Percentiles rank a stretch among this genome's conserved stretches.
These are phyloP conservation scores for Penicillium verrucosum DNA, from an alignment of 2,329 filamentous ascomycete genomes.

Conservation along the genomic window DNA sequence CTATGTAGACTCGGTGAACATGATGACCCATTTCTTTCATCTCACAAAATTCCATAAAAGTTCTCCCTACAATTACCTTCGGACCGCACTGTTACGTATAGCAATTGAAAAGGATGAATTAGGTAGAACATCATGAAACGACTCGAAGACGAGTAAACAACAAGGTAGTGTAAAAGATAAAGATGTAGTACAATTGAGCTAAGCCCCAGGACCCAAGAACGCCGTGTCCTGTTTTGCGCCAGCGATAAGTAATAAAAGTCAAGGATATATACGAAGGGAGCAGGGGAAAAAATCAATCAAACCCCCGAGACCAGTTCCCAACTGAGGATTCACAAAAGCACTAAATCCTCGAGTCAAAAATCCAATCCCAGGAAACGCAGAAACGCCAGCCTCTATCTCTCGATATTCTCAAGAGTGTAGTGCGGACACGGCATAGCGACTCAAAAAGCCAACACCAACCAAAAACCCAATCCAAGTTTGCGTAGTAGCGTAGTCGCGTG, in stretches of 20 bases:
- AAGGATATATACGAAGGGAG: conserved; percentile 14
- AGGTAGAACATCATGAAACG: not conserved
- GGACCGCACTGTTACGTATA: too few species aligned
- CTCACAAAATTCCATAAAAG: not conserved
- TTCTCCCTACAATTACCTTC: too few species aligned
- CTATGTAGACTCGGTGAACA: too few species aligned
- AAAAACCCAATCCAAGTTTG: not conserved
- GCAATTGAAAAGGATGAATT: not conserved
- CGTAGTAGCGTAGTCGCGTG: not conserved
- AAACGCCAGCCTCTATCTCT: not conserved
- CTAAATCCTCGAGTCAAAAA: not conserved
- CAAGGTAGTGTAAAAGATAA: not conserved
- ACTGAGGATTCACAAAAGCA: not conserved
- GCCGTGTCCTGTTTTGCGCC: conserved; percentile 14
- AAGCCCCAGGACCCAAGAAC: conserved; percentile 6
- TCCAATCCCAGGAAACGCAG: not conserved
- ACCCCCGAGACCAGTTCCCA: not conserved
- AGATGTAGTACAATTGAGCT: conserved; percentile 9
- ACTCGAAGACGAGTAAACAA: not conserved
- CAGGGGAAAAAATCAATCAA: not conserved
- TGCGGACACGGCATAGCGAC: not conserved
- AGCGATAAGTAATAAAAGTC: conserved; percentile 8
- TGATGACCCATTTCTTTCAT: too few species aligned
- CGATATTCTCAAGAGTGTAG: not conserved
- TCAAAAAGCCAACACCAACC: not conserved